Conservation (phyloP, 2,329 filamentous ascomycete species). For the Diplodia seriata region DNA sequence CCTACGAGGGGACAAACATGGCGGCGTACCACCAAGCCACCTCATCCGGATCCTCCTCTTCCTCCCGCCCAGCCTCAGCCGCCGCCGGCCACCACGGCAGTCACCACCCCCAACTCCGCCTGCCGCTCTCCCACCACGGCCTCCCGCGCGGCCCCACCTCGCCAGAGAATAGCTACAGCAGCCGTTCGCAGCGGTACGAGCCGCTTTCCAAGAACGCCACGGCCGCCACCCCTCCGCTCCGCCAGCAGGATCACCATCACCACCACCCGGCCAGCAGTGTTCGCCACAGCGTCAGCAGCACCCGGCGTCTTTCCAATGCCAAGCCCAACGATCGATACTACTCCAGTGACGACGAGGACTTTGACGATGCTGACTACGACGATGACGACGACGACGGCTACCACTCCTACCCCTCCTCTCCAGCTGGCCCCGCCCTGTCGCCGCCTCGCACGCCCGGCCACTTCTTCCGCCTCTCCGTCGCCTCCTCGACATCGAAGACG, state of each 20-base stretch:
- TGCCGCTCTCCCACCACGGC: slow-evolving; percentile 31
- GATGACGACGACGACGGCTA: not conserved
- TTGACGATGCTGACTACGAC: not conserved
- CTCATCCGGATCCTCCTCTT: not conserved
- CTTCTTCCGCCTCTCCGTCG: slow-evolving; percentile 32
- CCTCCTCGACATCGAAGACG: slow-evolving; percentile 36
- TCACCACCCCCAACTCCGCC: slow-evolving; percentile 28
- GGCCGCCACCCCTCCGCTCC: not conserved
- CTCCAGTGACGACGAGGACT: not conserved
- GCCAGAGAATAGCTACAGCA: slow-evolving; percentile 23
- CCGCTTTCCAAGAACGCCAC: slow-evolving; percentile 19
- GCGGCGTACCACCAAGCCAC: slow-evolving; percentile 7
- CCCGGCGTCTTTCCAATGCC: not conserved
- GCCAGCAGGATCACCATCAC: not conserved
- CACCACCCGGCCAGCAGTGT: not conserved
- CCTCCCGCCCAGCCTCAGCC: slow-evolving; percentile 1
- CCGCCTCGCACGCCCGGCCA: not conserved
- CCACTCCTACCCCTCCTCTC: not conserved
- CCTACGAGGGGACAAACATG: not conserved
- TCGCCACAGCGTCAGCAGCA: not conserved
- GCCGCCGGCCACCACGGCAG: slow-evolving; percentile 10
- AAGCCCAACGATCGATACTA: not conserved
- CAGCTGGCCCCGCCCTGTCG: not conserved
- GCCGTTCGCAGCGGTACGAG: slow-evolving; percentile 29
- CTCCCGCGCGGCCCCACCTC: slow-evolving; percentile 29